These are phyloP conservation scores for Hypholoma fasciculare DNA, from an alignment of 768 basidiomycete species.

Conservation along the genomic window DNA sequence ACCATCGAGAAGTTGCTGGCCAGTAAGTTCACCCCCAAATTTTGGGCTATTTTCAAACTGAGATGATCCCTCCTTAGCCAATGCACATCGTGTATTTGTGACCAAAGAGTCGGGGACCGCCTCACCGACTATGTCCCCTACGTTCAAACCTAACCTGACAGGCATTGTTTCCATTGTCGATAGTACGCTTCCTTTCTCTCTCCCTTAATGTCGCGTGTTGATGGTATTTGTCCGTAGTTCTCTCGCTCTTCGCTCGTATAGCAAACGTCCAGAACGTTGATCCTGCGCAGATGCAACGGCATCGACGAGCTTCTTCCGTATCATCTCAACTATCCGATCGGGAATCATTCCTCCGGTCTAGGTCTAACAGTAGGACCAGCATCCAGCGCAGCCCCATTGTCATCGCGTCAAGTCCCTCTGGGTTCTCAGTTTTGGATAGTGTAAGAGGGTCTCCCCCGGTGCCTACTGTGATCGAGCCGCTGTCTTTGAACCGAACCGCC, in stretches of 20 bases:
- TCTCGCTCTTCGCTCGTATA: conserved; percentile 75
- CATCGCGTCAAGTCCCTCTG: conserved; percentile 29
- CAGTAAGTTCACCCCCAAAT: conserved; percentile 48
- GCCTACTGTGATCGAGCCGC: conserved; percentile 15
- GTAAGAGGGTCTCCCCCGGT: conserved; percentile 19
- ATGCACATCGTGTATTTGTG: conserved; percentile 78
- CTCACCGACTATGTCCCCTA: conserved; percentile 47
- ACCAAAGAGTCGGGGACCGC: conserved; percentile 59
- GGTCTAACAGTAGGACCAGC: conserved; percentile 42
- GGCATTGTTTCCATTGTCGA: conserved; percentile 86
- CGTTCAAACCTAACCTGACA: conserved; percentile 49
- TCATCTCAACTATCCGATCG: conserved; percentile 54
- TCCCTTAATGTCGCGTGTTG: background rate
- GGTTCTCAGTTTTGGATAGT: conserved; percentile 25
- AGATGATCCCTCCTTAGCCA: conserved; percentile 46
- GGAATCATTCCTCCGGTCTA: conserved; percentile 36
- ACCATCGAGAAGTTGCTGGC: conserved; percentile 82
- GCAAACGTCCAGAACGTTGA: conserved; percentile 76
- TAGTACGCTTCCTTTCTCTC: conserved; percentile 44
- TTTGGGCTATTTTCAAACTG: background rate
- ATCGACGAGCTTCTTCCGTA: conserved; percentile 74
- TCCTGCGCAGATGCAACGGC: conserved; percentile 76
- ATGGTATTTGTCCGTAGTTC: conserved; percentile 42
- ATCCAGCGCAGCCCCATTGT: conserved; percentile 33
- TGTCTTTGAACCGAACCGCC: conserved; percentile 18